phyloP scores from a whole-genome alignment of 306 rosid species.

The Spatholobus suberectus region DNA sequence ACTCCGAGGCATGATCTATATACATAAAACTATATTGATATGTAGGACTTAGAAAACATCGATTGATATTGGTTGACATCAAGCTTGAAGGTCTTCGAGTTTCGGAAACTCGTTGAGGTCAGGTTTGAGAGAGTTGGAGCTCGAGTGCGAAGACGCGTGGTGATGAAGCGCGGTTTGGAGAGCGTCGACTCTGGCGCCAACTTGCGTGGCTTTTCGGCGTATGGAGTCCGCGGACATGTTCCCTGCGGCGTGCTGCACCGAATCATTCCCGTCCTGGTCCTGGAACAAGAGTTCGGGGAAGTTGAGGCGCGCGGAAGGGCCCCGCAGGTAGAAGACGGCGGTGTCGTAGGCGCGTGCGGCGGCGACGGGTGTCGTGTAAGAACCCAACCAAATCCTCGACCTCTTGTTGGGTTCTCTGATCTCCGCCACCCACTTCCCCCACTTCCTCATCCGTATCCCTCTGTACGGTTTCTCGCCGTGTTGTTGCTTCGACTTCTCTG shows the following conservation, averaged over 20 bases:
- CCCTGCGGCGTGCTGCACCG: neutral
- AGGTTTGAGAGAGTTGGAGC: conserved; percentile 49
- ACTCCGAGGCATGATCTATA: conserved; percentile 39
- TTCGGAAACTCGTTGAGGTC: conserved; percentile 86
- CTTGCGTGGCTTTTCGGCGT: conserved; percentile 80
- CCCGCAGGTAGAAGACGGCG: conserved; percentile 89
- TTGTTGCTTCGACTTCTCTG: conserved; percentile 33
- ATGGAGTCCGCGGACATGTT: conserved; percentile 87
- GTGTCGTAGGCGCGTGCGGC: conserved; percentile 99
- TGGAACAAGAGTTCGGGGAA: conserved; percentile 79
- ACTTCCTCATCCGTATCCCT: conserved; percentile 99
- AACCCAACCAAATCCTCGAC: conserved; percentile 94
- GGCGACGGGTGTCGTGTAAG: conserved; percentile 80
- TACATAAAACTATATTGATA: neutral
- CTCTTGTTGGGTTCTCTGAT: conserved; percentile 93
- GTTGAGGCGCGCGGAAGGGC: conserved; percentile 85
- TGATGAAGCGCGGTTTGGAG: conserved; percentile 57
- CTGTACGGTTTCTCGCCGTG: conserved; percentile 66
- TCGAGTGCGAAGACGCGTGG: conserved; percentile 36
- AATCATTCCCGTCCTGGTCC: conserved; percentile 42
- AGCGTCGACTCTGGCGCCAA: conserved; percentile 97
- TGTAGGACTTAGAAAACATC: neutral
- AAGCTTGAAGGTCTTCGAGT: conserved; percentile 69
- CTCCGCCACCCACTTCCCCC: conserved; percentile 99
- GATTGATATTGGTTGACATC: neutral